A percentile compares a stretch with the other conserved stretches of the same genome.
These are phyloP conservation scores for Wallacemonas rigidus DNA, from an alignment of 208 protist genomes.

Conservation along the genomic window DNA sequence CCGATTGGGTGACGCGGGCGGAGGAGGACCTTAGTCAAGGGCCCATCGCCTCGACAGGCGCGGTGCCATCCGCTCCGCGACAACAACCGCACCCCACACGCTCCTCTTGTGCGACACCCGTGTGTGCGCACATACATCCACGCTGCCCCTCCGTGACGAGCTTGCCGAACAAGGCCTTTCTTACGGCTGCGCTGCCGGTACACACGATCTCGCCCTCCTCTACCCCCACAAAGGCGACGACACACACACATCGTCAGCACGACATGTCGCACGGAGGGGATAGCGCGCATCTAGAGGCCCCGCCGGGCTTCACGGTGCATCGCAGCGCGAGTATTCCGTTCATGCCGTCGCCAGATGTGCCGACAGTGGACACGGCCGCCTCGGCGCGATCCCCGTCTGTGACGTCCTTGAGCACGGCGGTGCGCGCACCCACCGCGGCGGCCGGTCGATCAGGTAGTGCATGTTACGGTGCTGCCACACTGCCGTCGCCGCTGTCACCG, in stretches of 20 bases:
- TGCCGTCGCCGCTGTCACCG: neutral
- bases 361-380: neutral
- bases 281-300: neutral
- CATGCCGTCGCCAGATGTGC: neutral
- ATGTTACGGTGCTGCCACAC: neutral
- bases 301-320: neutral
- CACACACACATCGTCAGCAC: neutral
- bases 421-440: neutral
- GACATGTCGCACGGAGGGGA: neutral
- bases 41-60: neutral
- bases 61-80: neutral
- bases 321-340: neutral
- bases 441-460: neutral
- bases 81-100: neutral
- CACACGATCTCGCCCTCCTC: no score
- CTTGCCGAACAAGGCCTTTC: neutral
- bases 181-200: no score
- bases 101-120: neutral
- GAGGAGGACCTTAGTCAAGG: neutral
- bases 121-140: neutral
- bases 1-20: neutral
- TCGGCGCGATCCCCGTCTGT: neutral
- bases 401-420: neutral
- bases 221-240: no score
- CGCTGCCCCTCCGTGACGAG: constrained; percentile 2